phyloP scores from a whole-genome alignment of 345 rosid genomes.

The Arabidopsis arenosa region DNA sequence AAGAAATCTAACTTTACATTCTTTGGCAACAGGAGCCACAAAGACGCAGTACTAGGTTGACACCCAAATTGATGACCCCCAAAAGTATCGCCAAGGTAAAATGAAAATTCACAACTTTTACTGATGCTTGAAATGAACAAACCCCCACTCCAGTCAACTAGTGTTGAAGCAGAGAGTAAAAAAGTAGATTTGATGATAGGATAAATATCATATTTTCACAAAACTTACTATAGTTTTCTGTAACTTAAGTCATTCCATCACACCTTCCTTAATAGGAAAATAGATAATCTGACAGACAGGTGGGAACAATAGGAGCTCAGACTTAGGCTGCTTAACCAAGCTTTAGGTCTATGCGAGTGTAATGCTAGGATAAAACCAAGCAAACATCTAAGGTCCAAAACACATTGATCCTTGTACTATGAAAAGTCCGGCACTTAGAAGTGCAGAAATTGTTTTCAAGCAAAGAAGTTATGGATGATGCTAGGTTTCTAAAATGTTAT shows the following conservation, averaged over 20 bases:
- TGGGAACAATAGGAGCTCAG: background rate
- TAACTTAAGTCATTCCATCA: background rate
- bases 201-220: background rate
- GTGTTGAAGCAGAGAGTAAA: background rate
- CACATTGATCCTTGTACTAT: background rate
- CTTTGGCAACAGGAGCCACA: conserved; percentile 13
- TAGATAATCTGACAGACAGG: background rate
- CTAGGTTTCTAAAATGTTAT: background rate
- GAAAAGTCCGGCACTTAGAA: background rate
- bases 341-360: background rate
- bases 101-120: background rate
- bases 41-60: conserved; percentile 18
- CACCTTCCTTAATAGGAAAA: background rate
- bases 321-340: background rate
- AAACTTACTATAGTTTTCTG: background rate
- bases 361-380: background rate
- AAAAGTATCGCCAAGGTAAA: conserved; percentile 8
- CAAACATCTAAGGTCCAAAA: background rate
- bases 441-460: background rate
- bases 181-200: background rate
- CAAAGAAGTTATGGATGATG: background rate
- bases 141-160: background rate
- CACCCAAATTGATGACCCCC: conserved; percentile 18
- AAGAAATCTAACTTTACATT: conserved; percentile 4
- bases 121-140: background rate